Base-by-base conservation (phyloP, 306 rosid genomes). In the Lathyrus tuberosus region DNA sequence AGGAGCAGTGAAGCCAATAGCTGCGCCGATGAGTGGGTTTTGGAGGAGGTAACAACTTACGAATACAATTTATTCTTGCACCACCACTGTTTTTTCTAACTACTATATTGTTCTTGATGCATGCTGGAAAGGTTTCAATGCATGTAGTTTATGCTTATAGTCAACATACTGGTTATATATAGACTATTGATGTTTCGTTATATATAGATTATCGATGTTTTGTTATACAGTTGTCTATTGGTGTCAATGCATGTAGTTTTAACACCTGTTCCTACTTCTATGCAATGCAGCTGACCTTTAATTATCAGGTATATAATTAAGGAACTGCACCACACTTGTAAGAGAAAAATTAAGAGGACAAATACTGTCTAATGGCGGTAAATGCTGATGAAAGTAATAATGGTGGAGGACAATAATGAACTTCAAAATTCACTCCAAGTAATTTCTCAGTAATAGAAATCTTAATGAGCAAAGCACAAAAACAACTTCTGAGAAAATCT, bases 1-100 rank as follows among this genome's bases (percentile, higher is more conserved):
- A 85, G 71, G 78, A 69, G 79, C 66, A 67, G 82, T 76, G 86
- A 79, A 62, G 62, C 79, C 70, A 83, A 81, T 76, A 72, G 82
- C 16, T 77, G 28, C 17, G 10, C 61, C 6, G 86, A 86, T 75
- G 87, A 83, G 67, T 94, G 97, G 97, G 78, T 88, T 83, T 83
- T 75, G 72, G 98, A 90, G 81, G 96, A 94, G 97, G 98, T 93
- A 85, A 77, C 71, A 49, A 47, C 74, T 58, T 31, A 76, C 48
- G 17, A 43, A 24, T 38, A 5, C 71, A 40, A 20, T 67, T 67
- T 67, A 40, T 62, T 54, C 66, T 58, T 61, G 33, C 48, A 33
- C 22, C 20, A 46, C 24, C 43, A n/a, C 77, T 73, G 51, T 61
- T 49, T 41, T 38, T 37, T 44, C 33, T 67, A 9, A 14, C 33